phyloP scores from a whole-genome alignment of 2,329 filamentous ascomycete species.

The Pochonia chlamydosporia region DNA sequence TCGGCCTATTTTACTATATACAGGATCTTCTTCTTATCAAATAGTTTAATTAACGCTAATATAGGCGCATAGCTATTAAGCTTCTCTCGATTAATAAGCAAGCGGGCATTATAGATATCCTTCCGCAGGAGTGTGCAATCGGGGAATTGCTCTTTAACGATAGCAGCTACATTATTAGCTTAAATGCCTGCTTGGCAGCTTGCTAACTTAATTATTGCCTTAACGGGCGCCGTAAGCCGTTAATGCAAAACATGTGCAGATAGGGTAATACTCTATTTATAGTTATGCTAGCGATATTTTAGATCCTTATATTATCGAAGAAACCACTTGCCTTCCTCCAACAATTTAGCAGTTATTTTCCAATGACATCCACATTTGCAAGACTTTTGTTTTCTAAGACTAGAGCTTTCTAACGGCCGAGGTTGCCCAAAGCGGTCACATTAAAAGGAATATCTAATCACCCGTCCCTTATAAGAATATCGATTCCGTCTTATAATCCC shows the following conservation, averaged over 20 bases:
- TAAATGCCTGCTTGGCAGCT: conserved; percentile 11
- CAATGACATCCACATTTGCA: conserved; percentile 12
- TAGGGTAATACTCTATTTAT: not conserved
- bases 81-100: conserved; percentile 12
- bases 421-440: conserved; percentile 10
- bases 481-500: conserved; percentile 4
- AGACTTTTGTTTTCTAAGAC: conserved; percentile 8
- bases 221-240: conserved; percentile 7
- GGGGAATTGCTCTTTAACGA: conserved; percentile 10
- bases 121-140: conserved; percentile 7
- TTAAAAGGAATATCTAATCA: conserved; percentile 6
- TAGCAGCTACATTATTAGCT: conserved; percentile 10
- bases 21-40: conserved; percentile 12
- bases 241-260: conserved; percentile 10
- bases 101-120: conserved; percentile 13
- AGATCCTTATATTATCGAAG: not conserved
- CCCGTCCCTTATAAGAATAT: conserved; percentile 2
- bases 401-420: not conserved
- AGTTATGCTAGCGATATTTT: not conserved
- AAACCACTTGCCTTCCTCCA: conserved; percentile 3
- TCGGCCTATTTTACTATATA: conserved; percentile 13
- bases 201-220: conserved; percentile 8
- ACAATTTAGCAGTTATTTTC: conserved; percentile 8
- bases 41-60: conserved; percentile 14
- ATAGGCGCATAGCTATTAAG: conserved; percentile 9